Conservation (phyloP, 345 rosid genomes). For the Psidium guajava region DNA sequence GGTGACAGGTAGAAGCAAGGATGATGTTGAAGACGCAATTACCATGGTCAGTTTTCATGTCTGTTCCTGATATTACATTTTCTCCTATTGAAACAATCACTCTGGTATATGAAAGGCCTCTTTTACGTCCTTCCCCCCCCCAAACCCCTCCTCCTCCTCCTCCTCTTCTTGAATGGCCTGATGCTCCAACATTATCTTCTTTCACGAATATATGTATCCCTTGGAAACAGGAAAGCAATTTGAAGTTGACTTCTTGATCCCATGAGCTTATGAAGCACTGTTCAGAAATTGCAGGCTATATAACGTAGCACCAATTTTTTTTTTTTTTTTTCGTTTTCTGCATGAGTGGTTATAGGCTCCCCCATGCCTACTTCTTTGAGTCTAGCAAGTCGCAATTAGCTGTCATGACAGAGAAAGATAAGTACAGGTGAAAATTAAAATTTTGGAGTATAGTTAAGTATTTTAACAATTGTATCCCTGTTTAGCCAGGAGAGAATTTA, state of each 20-base stretch:
- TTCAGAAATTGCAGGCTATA: neutral
- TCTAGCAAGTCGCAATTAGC: neutral
- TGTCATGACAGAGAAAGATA: neutral
- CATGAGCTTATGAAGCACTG: neutral
- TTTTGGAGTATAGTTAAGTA: neutral
- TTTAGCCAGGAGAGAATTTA: neutral
- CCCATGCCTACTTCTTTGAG: neutral
- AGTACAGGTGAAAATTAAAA: neutral
- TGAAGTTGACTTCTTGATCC: neutral
- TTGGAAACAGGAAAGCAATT: neutral
- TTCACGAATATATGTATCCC: neutral
- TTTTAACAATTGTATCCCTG: neutral
- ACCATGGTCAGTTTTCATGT: conserved; percentile 7
- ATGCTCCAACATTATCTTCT: neutral
- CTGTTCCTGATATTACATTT: neutral
- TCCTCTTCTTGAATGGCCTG: neutral
- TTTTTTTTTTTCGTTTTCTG: neutral
- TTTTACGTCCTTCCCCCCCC: neutral
- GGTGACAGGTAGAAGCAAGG: conserved; percentile 23
- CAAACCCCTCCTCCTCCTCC: neutral
- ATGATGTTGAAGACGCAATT: conserved; percentile 9
- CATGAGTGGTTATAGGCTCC: neutral
- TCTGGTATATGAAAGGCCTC: neutral
- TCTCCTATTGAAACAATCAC: neutral
- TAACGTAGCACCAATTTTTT: neutral